These are phyloP conservation scores for Poronia punctata DNA, from an alignment of 495 filamentous ascomycete genomes.

Conservation along the genomic window DNA sequence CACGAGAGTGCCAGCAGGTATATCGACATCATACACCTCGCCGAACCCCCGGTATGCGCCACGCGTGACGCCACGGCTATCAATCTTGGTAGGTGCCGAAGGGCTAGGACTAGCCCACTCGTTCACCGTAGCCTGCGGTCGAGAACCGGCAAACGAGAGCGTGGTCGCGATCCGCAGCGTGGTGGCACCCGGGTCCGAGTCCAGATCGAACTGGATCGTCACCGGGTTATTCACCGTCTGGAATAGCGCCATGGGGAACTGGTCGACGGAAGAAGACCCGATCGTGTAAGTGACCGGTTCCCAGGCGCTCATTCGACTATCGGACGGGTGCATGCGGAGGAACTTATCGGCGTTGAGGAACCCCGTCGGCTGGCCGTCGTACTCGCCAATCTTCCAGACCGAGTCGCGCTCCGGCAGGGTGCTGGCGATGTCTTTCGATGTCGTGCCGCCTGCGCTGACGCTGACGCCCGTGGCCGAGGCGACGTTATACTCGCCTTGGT, in stretches of 20 bases:
- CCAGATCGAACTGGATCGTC: slow-evolving; percentile 54
- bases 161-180: slow-evolving; percentile 61
- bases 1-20: slow-evolving; percentile 50
- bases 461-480: slow-evolving; percentile 43
- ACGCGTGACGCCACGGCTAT: slow-evolving; percentile 56
- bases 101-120: slow-evolving; percentile 41
- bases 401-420: slow-evolving; percentile 40
- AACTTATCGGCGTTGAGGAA: slow-evolving; percentile 62
- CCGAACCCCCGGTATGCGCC: slow-evolving; percentile 57
- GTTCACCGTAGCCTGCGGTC: slow-evolving; percentile 46
- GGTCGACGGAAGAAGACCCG: slow-evolving; percentile 39
- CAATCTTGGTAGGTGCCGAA: slow-evolving; percentile 53
- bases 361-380: slow-evolving; percentile 56
- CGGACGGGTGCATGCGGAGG: slow-evolving; percentile 59
- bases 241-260: slow-evolving; percentile 63
- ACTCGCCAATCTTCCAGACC: slow-evolving; percentile 57
- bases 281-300: slow-evolving; percentile 52
- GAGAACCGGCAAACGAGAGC: slow-evolving; percentile 50
- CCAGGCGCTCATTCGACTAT: slow-evolving; percentile 56
- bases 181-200: slow-evolving; percentile 40
- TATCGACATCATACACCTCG: slow-evolving; percentile 52
- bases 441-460: slow-evolving; percentile 48
- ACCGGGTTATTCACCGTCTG: slow-evolving; percentile 54
- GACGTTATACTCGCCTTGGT: slow-evolving; percentile 56
- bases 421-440: slow-evolving; percentile 47